Conservation (phyloP, 2,329 filamentous ascomycete genomes). For the Fusarium sp. region DNA sequence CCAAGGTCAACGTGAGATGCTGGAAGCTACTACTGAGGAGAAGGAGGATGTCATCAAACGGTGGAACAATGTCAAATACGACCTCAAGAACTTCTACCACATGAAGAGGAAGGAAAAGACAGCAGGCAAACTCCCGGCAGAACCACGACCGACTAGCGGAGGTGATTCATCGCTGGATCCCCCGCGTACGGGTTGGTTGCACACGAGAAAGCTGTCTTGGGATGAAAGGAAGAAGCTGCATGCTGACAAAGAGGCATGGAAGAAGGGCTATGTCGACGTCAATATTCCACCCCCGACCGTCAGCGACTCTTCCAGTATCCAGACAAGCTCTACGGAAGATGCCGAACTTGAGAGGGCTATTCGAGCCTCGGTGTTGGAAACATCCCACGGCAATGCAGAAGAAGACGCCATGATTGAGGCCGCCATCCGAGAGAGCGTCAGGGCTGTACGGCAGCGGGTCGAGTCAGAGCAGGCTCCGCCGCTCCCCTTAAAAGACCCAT, state of each 20-base stretch:
- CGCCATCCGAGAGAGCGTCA: constrained; percentile 81
- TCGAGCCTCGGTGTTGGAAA: constrained; percentile 76
- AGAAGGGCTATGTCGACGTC: constrained; percentile 46
- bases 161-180: constrained; percentile 43
- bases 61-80: constrained; percentile 74
- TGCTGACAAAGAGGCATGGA: constrained; percentile 63
- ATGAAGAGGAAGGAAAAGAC: constrained; percentile 64
- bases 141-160: constrained; percentile 24
- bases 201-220: constrained; percentile 64
- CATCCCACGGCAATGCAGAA: constrained; percentile 76
- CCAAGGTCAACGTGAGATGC: constrained; percentile 80
- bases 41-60: constrained; percentile 74
- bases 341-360: constrained; percentile 82
- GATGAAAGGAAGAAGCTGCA: constrained; percentile 69
- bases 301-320: constrained; percentile 30
- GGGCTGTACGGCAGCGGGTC: constrained; percentile 62
- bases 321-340: constrained; percentile 56
- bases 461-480: constrained; percentile 47
- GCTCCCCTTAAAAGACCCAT: constrained; percentile 48
- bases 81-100: constrained; percentile 74
- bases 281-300: constrained; percentile 23
- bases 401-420: constrained; percentile 82
- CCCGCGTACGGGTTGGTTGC: constrained; percentile 63
- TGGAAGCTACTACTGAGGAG: constrained; percentile 69
- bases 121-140: constrained; percentile 53